Evolutionary conservation across 2,329 filamentous ascomycete genomes (phyloP), one percentile per base, ranked within the genome.

Genomic region (Ophiostoma sp.): DNA sequence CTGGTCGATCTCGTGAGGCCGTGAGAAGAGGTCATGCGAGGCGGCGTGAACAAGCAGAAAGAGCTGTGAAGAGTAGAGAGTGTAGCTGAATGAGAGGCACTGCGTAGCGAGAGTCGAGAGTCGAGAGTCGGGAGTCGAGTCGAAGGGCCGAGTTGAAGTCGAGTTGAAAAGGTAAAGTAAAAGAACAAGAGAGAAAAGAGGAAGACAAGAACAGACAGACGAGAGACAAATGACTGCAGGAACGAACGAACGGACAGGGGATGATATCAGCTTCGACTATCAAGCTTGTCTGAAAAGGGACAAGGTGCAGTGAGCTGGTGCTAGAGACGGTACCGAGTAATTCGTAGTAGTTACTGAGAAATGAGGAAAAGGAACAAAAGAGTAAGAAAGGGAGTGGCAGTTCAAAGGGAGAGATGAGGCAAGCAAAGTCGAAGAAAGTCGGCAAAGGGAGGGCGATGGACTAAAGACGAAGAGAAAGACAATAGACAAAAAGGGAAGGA

Each of bases 221-320:
- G 52, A 27, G 57, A 33, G 27, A 62, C 27, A 17, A 33, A 33
- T 62, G 62, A 3, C 33, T 52, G 54, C 20, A 15, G 62, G 35
- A 65, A 8, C 17, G 35, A 65, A 23, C 35, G 35, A 65, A 3
- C 17, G 35, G 39, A 23, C 35, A 65, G 62, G 33, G 62, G 20
- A 65, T 36, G 36, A 67, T 17, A 33, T 52, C 64, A 17, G 35
- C 33, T 68, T 68, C 35, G 52, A 52, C 60, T 27, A n/a, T 39
- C 41, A 11, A 39, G 64, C 71, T 72, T 71, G 71, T 67, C 71
- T 72, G 54, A 69, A 71, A 67, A 54, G 67, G 70, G 70, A 65
- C 62, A 65, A 39, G 62, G 57, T 64, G 57, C 57, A 33, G n/a
- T 65, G 60, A 48, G 44, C 44, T 48, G 17, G 44, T 48, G 13